Conservation (phyloP, 192 early-diverging fungal genomes). For the Coemansia sp. region DNA sequence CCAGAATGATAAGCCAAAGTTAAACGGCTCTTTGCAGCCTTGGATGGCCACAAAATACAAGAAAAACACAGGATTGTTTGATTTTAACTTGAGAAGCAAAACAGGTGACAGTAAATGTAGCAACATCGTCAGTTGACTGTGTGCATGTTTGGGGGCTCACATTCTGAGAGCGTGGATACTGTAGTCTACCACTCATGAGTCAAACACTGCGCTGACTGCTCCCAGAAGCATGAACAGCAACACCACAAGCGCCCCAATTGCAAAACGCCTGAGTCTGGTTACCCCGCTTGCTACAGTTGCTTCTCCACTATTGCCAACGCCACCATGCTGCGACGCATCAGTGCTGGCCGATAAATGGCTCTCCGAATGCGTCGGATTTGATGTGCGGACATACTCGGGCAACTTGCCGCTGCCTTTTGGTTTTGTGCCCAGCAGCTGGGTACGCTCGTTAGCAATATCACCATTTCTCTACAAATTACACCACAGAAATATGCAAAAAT, state of each 20-base stretch:
- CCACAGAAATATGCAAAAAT: too few species aligned
- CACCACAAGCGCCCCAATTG: slow-evolving; percentile 14
- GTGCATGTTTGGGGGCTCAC: background rate
- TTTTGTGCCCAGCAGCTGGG: slow-evolving; percentile 2
- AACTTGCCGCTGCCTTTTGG: background rate
- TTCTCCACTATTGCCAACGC: background rate
- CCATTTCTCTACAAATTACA: background rate
- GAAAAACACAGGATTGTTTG: too few species aligned
- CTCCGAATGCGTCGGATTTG: background rate
- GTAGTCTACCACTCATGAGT: background rate
- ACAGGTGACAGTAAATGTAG: too few species aligned
- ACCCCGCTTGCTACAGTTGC: slow-evolving; percentile 1
- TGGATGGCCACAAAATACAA: too few species aligned
- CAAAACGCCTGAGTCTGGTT: background rate
- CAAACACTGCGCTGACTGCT: slow-evolving; percentile 17
- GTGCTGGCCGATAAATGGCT: background rate
- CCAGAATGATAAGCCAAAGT: too few species aligned
- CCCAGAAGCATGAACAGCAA: slow-evolving; percentile 19
- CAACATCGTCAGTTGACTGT: background rate
- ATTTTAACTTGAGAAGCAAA: too few species aligned
- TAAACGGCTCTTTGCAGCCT: too few species aligned
- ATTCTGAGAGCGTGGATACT: background rate
- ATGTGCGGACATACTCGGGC: background rate
- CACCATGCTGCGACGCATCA: background rate
- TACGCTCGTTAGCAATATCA: slow-evolving; percentile 2